A percentile compares a stretch with the other conserved stretches of the same genome.
Evolutionary conservation across 495 filamentous ascomycete species (phyloP).

Genomic region (Aeminium ludgeri): DNA sequence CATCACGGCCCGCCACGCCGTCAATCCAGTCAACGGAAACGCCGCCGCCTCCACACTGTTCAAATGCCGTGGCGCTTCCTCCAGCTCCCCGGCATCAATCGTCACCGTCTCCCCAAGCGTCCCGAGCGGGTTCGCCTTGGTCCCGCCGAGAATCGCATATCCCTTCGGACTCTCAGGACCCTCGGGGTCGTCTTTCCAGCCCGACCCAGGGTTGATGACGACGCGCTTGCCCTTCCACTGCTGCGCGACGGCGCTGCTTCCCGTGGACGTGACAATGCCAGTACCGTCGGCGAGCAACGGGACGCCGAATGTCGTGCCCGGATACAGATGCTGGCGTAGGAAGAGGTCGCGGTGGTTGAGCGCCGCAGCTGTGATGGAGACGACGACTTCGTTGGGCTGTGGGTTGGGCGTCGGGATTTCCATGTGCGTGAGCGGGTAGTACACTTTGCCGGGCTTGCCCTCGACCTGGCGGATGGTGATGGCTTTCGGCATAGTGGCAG

Average conservation of each 20-base stretch:
- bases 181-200: constrained; percentile 52
- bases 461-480: constrained; percentile 39
- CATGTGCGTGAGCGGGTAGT: constrained; percentile 40
- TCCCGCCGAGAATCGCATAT: constrained; percentile 58
- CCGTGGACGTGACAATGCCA: constrained; percentile 49
- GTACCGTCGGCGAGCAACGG: constrained; percentile 68
- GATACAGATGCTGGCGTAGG: constrained; percentile 82
- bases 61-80: constrained; percentile 56
- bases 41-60: constrained; percentile 57
- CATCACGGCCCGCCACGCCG: constrained; percentile 71
- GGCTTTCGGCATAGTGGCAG: constrained; percentile 35
- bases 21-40: constrained; percentile 64
- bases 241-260: constrained; percentile 32
- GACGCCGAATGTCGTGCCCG: constrained; percentile 54
- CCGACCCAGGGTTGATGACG: constrained; percentile 52
- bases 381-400: constrained; percentile 43
- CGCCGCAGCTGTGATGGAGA: constrained; percentile 56
- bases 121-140: constrained; percentile 43
- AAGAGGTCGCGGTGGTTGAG: constrained; percentile 90
- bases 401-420: constrained; percentile 32
- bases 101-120: constrained; percentile 53
- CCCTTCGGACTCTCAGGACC: constrained; percentile 51
- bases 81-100: constrained; percentile 55
- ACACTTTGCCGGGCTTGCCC: constrained; percentile 76
- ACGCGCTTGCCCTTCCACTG: constrained; percentile 50